phyloP scores from a whole-genome alignment of 768 basidiomycete genomes.

The Tylopilus plumbeoviolaceoides region DNA sequence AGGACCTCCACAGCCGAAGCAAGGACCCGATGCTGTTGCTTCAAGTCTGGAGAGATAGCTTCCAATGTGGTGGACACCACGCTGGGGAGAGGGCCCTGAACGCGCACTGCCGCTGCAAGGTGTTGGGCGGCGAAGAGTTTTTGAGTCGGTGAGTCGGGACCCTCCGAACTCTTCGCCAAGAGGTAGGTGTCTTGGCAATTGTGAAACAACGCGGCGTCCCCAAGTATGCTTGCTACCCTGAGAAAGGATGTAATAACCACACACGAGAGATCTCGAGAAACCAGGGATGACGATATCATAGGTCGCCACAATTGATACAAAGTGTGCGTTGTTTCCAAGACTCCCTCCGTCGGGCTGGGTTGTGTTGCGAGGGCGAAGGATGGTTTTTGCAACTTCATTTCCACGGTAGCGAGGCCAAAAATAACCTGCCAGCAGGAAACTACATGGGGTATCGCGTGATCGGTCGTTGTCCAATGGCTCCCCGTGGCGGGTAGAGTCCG shows the following conservation, averaged over 20 bases:
- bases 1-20: conserved; percentile 15
- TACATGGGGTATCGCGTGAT: conserved; percentile 4
- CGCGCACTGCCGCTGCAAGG: conserved; percentile 25
- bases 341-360: neutral
- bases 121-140: conserved; percentile 21
- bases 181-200: conserved; percentile 35
- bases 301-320: conserved; percentile 43
- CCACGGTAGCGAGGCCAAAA: conserved; percentile 38
- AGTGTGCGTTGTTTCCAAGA: conserved; percentile 28
- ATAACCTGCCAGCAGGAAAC: conserved; percentile 38
- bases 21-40: conserved; percentile 30
- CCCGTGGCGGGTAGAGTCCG: neutral
- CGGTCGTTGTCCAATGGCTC: neutral
- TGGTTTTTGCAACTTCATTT: conserved; percentile 20
- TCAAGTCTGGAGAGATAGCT: conserved; percentile 17
- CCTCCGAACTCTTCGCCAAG: conserved; percentile 20
- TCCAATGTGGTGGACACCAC: conserved; percentile 31
- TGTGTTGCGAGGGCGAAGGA: neutral
- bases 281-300: conserved; percentile 17
- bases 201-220: conserved; percentile 35
- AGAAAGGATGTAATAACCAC: conserved; percentile 43
- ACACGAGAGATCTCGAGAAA: conserved; percentile 29
- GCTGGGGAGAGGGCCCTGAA: conserved; percentile 25
- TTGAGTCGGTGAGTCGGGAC: neutral
- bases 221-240: conserved; percentile 36